Percentiles rank a stretch among this genome's conserved stretches.
Evolutionary conservation across 148 eudicot species (phyloP).

Genomic region (Linanthus parryae): DNA sequence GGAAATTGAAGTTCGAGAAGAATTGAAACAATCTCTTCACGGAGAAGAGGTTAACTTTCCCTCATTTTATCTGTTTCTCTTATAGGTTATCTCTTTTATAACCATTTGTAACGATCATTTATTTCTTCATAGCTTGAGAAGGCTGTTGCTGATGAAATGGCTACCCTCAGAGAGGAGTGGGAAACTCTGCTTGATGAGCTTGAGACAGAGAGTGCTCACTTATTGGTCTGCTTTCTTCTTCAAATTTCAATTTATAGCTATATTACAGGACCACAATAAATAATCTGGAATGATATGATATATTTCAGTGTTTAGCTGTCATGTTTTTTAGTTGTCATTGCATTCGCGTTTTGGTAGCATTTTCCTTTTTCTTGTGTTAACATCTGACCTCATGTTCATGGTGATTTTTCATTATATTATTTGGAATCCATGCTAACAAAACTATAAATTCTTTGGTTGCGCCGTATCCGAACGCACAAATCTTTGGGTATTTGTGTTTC

Average conservation of each 20-base stretch:
- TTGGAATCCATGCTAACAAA: too few species aligned
- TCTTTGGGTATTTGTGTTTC: background rate
- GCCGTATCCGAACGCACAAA: too few species aligned
- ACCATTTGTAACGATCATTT: conserved; percentile 14
- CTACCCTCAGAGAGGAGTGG: conserved; percentile 72
- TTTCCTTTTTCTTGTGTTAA: too few species aligned
- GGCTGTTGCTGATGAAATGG: conserved; percentile 87
- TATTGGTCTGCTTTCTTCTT: conserved; percentile 50
- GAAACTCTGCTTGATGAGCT: conserved; percentile 82
- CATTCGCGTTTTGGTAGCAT: too few species aligned
- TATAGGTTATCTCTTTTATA: background rate
- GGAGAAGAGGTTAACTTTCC: conserved; percentile 62
- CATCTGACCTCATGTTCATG: too few species aligned
- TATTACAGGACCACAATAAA: too few species aligned
- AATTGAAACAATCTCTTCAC: conserved; percentile 49
- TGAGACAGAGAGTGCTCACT: conserved; percentile 87
- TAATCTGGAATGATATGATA: too few species aligned
- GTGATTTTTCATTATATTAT: too few species aligned
- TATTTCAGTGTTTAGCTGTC: too few species aligned
- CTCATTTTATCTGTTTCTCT: background rate
- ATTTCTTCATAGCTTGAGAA: conserved; percentile 61
- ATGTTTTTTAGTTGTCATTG: too few species aligned
- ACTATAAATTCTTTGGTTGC: too few species aligned
- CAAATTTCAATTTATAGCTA: too few species aligned
- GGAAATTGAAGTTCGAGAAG: conserved; percentile 83